Conservation (phyloP, 1,284 basidiomycete genomes). For the Ceratobasidium sp. region DNA sequence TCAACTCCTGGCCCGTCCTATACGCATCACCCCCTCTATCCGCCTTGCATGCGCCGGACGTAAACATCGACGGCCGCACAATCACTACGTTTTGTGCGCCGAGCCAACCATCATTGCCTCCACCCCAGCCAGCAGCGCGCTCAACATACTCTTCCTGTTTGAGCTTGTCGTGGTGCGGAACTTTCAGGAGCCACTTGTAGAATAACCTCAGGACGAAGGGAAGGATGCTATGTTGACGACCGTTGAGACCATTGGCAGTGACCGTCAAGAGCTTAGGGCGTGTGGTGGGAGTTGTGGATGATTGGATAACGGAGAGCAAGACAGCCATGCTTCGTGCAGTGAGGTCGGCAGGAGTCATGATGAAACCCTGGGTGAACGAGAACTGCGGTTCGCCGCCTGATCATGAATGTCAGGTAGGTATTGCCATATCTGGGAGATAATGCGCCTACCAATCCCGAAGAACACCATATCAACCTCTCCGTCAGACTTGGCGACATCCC, state of each 20-base stretch:
- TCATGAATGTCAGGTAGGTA: neutral
- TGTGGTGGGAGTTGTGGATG: slow-evolving; percentile 50
- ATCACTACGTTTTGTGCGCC: slow-evolving; percentile 61
- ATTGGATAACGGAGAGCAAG: slow-evolving; percentile 60
- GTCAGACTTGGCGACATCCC: slow-evolving; percentile 56
- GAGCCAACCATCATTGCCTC: slow-evolving; percentile 54
- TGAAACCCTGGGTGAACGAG: slow-evolving; percentile 57
- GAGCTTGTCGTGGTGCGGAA: slow-evolving; percentile 67
- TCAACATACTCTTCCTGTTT: slow-evolving; percentile 62
- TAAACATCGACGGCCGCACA: slow-evolving; percentile 67
- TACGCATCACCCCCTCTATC: slow-evolving; percentile 53
- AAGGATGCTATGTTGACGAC: slow-evolving; percentile 58
- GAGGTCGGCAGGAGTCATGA: slow-evolving; percentile 61
- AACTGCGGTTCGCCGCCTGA: slow-evolving; percentile 60
- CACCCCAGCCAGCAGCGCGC: slow-evolving; percentile 54
- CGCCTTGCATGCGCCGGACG: slow-evolving; percentile 65
- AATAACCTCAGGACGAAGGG: slow-evolving; percentile 62
- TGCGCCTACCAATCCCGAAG: slow-evolving; percentile 63
- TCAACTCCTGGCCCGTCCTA: slow-evolving; percentile 55
- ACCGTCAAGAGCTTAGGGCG: slow-evolving; percentile 64
- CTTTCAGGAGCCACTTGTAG: slow-evolving; percentile 58
- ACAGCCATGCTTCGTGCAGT: slow-evolving; percentile 63
- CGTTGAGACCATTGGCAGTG: slow-evolving; percentile 64
- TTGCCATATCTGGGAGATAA: neutral
- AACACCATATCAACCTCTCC: slow-evolving; percentile 59